These are phyloP conservation scores for Mesotaenium endlicherianum DNA, from an alignment of 139 green algal species.

Conservation along the genomic window DNA sequence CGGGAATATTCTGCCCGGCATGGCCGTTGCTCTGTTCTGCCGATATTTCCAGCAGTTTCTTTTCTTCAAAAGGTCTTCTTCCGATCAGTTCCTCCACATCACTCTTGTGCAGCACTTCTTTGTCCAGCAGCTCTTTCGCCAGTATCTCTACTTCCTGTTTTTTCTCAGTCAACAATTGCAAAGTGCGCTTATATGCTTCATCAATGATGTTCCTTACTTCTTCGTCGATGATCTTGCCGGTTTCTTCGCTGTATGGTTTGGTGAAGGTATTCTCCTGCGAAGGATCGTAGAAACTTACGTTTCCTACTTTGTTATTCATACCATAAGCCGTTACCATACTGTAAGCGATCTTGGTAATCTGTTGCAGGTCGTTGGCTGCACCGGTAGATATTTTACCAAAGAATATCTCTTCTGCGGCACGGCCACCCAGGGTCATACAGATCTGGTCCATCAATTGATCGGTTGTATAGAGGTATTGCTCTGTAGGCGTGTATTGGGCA, in stretches of 20 bases:
- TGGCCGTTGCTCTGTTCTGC: no score
- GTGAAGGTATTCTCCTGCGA: no score
- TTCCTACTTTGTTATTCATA: not conserved
- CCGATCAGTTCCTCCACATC: no score
- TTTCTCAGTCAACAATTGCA: no score
- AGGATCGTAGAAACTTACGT: not conserved
- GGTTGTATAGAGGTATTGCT: constrained; percentile 90
- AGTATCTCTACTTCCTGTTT: no score
- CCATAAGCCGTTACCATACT: not conserved
- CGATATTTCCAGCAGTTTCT: no score
- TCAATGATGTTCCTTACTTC: not conserved
- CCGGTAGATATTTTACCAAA: constrained; percentile 89
- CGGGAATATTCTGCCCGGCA: no score
- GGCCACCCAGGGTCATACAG: constrained; percentile 84
- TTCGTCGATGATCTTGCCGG: not conserved
- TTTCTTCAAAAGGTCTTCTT: no score
- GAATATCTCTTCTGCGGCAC: constrained; percentile 90
- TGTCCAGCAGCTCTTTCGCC: no score
- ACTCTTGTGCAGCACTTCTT: no score
- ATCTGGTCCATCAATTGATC: constrained; percentile 83
- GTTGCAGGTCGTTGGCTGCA: constrained; percentile 95
- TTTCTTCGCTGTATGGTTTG: no score
- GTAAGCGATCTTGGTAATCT: constrained; percentile 91
- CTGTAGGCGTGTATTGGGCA: constrained; percentile 96
- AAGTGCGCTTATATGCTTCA: no score